Evolutionary conservation across 257 asterid species (phyloP), one percentile per base, ranked within the genome.

Genomic region (Hygrophila difformis): DNA sequence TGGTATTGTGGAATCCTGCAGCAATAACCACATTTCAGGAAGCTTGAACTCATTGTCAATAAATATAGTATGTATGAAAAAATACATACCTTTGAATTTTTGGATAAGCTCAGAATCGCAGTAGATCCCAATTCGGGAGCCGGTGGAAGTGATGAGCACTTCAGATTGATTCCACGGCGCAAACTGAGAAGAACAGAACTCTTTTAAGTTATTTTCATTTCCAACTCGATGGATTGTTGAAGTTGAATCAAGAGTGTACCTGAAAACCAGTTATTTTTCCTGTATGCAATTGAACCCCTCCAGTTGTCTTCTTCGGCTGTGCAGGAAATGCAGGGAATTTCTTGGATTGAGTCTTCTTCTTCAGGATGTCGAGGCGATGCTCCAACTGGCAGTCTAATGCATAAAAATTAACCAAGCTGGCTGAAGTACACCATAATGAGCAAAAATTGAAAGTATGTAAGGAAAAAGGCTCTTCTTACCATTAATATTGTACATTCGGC

Each of bases 191-290:
- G 37, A 33, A 37, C 39, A 45, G 4, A 49, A 18, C 20, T 35
- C 28, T 38, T 9, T 39, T 28, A 28, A 47, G 40, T 15, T 18
- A 44, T 11, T 17, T 42, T 29, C 21, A 43, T 45, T 22, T 12
- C 12, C 39, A 38, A 26, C 57, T 23, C 12, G 49, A 8, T 17
- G 12, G 37, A n/a, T n/a, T n/a, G n/a, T n/a, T n/a, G n/a, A 6
- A 29, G 14, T 24, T 12, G 14, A 14, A 14, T 41, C 39, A 34
- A 31, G 24, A n/a, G n/a, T n/a, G n/a, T 68, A 85, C 98, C 98
- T 86, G 89, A 49, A 84, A 75, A 48, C 97, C 94, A 18, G 94
- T 88, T 51, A 81, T 62, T 66, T 88, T 86, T 12, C 58, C 62
- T 13, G 60, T 33, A 54, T 66, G 78, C 47, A 9, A 0, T 8